Conservation (phyloP, 768 basidiomycete species). For the Russula dissimulans region DNA sequence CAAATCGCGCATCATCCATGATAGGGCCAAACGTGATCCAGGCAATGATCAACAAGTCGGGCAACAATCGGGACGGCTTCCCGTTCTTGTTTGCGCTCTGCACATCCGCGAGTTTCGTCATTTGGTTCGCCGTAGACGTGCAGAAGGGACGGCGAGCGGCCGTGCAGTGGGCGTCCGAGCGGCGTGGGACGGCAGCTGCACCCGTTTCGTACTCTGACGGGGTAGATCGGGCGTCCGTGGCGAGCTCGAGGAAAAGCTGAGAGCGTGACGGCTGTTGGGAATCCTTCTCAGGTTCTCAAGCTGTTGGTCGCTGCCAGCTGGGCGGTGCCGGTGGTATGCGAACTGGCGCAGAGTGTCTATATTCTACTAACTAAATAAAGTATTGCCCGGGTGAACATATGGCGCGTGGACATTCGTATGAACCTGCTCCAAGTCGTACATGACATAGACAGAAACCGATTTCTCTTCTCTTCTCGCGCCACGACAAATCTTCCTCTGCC, state of each 20-base stretch:
- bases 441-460: no score
- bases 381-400: no score
- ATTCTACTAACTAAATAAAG: no score
- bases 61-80: slow-evolving; percentile 76
- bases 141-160: slow-evolving; percentile 32
- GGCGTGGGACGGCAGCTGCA: not conserved
- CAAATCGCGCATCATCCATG: slow-evolving; percentile 62
- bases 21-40: slow-evolving; percentile 82
- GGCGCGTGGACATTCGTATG: no score
- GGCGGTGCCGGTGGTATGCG: no score
- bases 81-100: slow-evolving; percentile 76
- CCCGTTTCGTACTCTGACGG: not conserved
- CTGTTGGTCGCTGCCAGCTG: no score
- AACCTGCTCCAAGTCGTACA: no score
- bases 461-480: no score
- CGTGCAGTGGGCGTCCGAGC: slow-evolving; percentile 30
- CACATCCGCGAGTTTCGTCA: slow-evolving; percentile 54
- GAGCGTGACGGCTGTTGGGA: no score
- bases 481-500: no score
- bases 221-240: not conserved
- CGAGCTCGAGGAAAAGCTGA: not conserved
- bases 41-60: slow-evolving; percentile 64
- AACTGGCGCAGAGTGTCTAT: no score
- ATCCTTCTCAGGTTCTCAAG: no score
- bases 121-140: slow-evolving; percentile 56